Evolutionary conservation across 441 rosid genomes (phyloP), one percentile per base, ranked within the genome.

Genomic region (Erodium chrysanthum): DNA sequence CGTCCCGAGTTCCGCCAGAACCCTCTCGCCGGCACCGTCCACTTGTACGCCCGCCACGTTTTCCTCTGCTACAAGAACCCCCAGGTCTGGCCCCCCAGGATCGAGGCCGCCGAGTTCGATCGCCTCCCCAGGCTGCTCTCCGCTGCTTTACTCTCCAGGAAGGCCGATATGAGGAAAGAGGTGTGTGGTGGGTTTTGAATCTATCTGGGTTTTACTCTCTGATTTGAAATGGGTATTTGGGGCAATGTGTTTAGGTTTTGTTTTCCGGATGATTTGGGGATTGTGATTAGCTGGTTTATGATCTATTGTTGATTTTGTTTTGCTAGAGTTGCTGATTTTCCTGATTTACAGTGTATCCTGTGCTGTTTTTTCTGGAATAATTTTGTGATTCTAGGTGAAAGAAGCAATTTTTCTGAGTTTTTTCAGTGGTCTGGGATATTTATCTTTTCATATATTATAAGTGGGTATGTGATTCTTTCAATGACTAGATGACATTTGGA

Each of bases 71-170:
- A 94, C 79, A 94, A 94, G 80, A 89, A 85, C 79, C 99, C 97
- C 2, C 82, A 88, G 52, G 99, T 88, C 37, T 91, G 97, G 97
- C 96, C 97, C 0, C 84, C 91, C 0, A 88, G 99, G 78, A 87
- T 94, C 70, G 97, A 91, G 78, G 96, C 99, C 15, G 92, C 99
- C n/a, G 99, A 94, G 90, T 91, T 94, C 70, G 99, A 94, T 85
- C 96, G 99, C 14, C 81, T 94, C 78, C 99, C 99, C 66, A 82
- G 99, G 91, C 68, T 90, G 75, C 88, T 94, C 68, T 86, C 95
- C 68, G 99, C 96, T 21, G 92, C 99, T 27, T 85, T 91, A 21
- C 61, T 70, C 40, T 88, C 96, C 25, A 80, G 87, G 72, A 94
- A 88, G 82, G 66, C 75, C 44, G 83, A 81, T 64, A 87, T 88